phyloP scores from a whole-genome alignment of 2,329 filamentous ascomycete species.

The Cytospora schulzeri region DNA sequence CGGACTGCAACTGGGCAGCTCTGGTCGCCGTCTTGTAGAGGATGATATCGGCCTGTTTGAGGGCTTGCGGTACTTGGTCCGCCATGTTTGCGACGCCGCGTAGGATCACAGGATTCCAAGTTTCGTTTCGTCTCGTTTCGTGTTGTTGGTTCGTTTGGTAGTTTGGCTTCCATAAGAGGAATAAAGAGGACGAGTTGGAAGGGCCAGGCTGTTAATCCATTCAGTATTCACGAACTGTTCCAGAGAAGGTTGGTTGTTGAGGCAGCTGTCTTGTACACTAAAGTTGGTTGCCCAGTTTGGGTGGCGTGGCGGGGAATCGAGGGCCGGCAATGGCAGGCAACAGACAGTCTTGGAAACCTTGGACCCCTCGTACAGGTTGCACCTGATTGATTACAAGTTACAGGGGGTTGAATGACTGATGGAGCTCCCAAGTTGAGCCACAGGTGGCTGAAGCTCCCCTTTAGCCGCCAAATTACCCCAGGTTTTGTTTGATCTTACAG shows the following conservation, averaged over 20 bases:
- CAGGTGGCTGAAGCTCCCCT: slow-evolving; percentile 29
- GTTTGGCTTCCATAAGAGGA: neutral
- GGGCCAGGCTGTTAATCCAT: neutral
- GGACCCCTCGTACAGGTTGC: neutral
- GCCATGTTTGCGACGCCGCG: slow-evolving; percentile 62
- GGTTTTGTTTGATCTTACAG: slow-evolving; percentile 4
- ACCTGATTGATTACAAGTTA: neutral
- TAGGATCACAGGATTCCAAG: neutral
- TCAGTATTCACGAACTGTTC: neutral
- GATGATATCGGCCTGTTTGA: slow-evolving; percentile 80
- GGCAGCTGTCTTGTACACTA: neutral
- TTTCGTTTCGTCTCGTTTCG: neutral
- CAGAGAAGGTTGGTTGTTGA: neutral
- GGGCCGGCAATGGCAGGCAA: neutral
- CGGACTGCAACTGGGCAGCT: slow-evolving; percentile 79
- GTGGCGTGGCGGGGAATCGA: neutral
- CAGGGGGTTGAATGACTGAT: neutral
- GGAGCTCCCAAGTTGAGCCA: slow-evolving; percentile 35
- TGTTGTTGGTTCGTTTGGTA: neutral
- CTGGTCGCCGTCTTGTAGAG: slow-evolving; percentile 73
- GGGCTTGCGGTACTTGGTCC: slow-evolving; percentile 65
- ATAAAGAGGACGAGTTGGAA: neutral
- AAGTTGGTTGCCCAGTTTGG: neutral
- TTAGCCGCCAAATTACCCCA: slow-evolving; percentile 14
- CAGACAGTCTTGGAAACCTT: neutral